Conservation (phyloP, 192 early-diverging fungal genomes). For the Radiomyces spectabilis region DNA sequence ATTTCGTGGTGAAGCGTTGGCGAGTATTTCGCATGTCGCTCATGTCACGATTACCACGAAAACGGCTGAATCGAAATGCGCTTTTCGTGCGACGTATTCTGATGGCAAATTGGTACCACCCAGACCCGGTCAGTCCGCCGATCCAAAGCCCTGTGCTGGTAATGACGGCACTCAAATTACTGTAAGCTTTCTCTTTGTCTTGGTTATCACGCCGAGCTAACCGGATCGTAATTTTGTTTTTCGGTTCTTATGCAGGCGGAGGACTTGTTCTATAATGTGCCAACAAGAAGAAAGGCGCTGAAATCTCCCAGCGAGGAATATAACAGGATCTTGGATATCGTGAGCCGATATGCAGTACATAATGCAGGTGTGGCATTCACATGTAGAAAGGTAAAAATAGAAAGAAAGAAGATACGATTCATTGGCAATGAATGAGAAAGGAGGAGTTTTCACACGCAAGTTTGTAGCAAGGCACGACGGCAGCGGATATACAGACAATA, state of each 20-base stretch:
- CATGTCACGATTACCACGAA: conserved; percentile 85
- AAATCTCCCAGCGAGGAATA: conserved; percentile 87
- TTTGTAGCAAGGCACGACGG: conserved; percentile 51
- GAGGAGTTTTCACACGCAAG: background rate
- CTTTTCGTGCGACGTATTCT: conserved; percentile 74
- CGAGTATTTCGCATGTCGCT: conserved; percentile 92
- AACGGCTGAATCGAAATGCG: conserved; percentile 66
- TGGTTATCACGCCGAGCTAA: background rate
- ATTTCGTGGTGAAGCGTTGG: conserved; percentile 95
- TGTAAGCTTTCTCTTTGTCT: conserved; percentile 30
- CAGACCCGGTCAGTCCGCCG: conserved; percentile 62
- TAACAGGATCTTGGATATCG: conserved; percentile 80
- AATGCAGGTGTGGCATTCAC: conserved; percentile 77
- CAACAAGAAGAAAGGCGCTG: conserved; percentile 77
- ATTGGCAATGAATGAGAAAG: too few relatives aligned
- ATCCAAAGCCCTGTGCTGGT: conserved; percentile 91
- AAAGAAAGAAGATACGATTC: background rate
- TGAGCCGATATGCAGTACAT: conserved; percentile 90
- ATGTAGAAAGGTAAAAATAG: conserved; percentile 72
- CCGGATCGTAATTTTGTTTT: background rate
- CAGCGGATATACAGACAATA: conserved; percentile 74
- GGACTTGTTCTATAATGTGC: conserved; percentile 93
- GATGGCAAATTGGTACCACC: conserved; percentile 80
- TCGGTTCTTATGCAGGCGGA: conserved; percentile 52
- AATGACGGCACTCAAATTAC: conserved; percentile 93